Conservation (phyloP, 2,329 filamentous ascomycete species). For the Lachnellula willkommii region DNA sequence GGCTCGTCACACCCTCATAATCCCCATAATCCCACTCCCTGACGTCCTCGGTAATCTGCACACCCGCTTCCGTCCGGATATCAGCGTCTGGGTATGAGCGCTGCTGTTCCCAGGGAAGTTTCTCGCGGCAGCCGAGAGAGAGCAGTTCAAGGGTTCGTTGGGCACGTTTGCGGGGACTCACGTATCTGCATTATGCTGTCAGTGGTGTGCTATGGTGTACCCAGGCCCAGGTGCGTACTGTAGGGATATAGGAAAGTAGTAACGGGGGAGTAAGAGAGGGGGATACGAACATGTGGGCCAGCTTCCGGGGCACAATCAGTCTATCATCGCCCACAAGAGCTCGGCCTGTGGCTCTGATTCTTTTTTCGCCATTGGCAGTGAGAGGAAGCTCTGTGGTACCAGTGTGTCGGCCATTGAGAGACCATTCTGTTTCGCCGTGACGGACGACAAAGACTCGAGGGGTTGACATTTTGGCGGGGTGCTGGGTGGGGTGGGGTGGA, state of each 20-base stretch:
- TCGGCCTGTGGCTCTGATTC: constrained; percentile 69
- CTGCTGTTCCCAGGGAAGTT: constrained; percentile 64
- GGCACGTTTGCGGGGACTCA: constrained; percentile 78
- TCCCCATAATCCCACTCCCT: constrained; percentile 73
- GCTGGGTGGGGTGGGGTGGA: no score
- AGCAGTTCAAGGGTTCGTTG: constrained; percentile 88
- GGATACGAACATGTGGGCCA: constrained; percentile 69
- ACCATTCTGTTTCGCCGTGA: constrained; percentile 96
- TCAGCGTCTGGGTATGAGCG: constrained; percentile 34
- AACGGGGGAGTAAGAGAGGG: not conserved
- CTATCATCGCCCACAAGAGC: constrained; percentile 80
- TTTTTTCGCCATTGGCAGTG: constrained; percentile 73
- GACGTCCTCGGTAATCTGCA: constrained; percentile 67
- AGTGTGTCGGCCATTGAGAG: constrained; percentile 78
- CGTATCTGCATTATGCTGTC: constrained; percentile 52
- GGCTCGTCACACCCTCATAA: constrained; percentile 75
- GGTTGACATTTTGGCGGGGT: constrained; percentile 35
- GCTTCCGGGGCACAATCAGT: constrained; percentile 74
- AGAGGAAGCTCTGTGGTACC: constrained; percentile 81
- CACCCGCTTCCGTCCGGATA: constrained; percentile 50
- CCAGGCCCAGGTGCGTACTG: not conserved
- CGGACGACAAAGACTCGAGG: constrained; percentile 77
- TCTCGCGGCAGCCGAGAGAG: constrained; percentile 62
- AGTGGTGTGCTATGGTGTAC: not conserved
- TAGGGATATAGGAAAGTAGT: not conserved